Percentiles rank a stretch among this genome's conserved stretches.
Conservation (phyloP, 2,329 filamentous ascomycete genomes). For the Penicillium sp. region DNA sequence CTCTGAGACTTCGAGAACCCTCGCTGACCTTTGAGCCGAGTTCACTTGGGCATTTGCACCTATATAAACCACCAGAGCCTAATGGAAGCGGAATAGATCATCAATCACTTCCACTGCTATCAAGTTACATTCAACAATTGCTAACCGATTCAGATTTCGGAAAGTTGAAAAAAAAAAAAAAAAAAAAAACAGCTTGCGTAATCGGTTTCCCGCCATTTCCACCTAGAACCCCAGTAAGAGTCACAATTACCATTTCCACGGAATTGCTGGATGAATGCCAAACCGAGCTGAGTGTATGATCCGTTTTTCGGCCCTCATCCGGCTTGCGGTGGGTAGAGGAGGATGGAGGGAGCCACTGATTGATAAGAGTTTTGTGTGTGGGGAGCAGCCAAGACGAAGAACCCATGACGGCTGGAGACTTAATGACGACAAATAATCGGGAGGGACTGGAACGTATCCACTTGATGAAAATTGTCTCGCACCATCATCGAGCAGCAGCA, state of each 20-base stretch:
- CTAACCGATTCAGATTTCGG: neutral
- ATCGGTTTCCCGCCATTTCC: neutral
- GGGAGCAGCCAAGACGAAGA: slow-evolving; percentile 9
- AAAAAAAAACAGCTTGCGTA: neutral
- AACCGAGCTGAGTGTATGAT: slow-evolving; percentile 1
- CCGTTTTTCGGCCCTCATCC: slow-evolving; percentile 19
- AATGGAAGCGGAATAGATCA: slow-evolving; percentile 7
- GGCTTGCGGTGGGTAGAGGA: slow-evolving; percentile 6
- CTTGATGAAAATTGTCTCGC: slow-evolving; percentile 4
- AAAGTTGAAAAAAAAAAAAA: neutral
- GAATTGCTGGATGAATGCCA: neutral
- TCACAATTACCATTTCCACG: neutral
- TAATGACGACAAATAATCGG: slow-evolving; percentile 4
- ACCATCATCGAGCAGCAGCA: slow-evolving; percentile 10
- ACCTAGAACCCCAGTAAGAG: neutral
- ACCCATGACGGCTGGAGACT: neutral
- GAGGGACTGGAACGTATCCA: slow-evolving; percentile 1
- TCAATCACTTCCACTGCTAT: slow-evolving; percentile 4
- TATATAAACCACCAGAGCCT: neutral
- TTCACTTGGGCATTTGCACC: neutral
- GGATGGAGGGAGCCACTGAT: slow-evolving; percentile 17
- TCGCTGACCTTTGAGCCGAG: neutral
- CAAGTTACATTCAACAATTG: neutral
- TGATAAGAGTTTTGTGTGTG: slow-evolving; percentile 21
- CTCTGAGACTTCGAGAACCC: neutral